Evolutionary conservation across 768 basidiomycete species (phyloP), one percentile per base, ranked within the genome.

Genomic region (Amanita molliuscula): DNA sequence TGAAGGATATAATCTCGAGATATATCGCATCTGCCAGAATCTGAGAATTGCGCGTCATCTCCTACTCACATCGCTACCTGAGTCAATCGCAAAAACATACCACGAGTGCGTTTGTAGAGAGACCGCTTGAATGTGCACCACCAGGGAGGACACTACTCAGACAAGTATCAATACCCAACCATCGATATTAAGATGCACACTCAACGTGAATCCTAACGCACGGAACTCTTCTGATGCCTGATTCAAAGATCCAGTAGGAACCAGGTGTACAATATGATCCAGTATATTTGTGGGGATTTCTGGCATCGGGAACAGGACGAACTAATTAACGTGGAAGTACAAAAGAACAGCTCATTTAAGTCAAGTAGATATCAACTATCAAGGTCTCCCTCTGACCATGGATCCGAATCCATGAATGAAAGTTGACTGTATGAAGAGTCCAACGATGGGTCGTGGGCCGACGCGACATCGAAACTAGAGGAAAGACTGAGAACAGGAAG

Each of bases 251-350:
- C 76, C 81, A 1, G 83, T 79, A 0, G 83, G 78, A 0, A 80
- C 80, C n/a, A 88, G 67, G 59, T 86, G 78, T 0, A 88, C 74
- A 50, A 88, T 77, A 55, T 88, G 85, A 54, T 88, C 85, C 9
- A 86, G 61, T 9, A 59, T 65, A n/a, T 59, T 48, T 1, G 65
- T 67, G 44, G 62, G 60, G 16, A 54, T 35, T 44, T 50, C 33
- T 25, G 21, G 29, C 48, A 50, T 50, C 11, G 21, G 23, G 4
- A 37, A 20, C 5, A 25, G 20, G 21, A 31, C 7, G 21, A 28
- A 21, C 18, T 41, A 28, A 21, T 3, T 41, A 18, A 21, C 4
- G n/a, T 15, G 6, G 10, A 16, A 6, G 28, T 45, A 45, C 6
- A 31, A 20, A 23, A 25, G 23, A 35, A n/a, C 13, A 33, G 42